Evolutionary conservation across 306 rosid genomes (phyloP).

Genomic region (Acmispon strigosus): DNA sequence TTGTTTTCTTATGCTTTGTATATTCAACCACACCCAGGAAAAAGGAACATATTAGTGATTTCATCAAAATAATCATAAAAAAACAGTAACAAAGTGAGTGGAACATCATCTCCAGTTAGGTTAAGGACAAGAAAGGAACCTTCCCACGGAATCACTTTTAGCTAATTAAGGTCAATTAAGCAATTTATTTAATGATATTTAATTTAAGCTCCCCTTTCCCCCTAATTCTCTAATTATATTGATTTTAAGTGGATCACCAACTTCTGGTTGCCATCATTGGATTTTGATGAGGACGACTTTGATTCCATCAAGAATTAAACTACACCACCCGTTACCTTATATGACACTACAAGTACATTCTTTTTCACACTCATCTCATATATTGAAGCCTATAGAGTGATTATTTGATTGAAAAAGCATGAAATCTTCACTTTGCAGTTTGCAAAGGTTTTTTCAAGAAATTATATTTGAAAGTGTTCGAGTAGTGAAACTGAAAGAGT

Average conservation of each 20-base stretch:
- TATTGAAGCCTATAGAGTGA: too few species aligned
- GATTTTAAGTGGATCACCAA: slow-evolving; percentile 23
- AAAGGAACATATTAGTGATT: background rate
- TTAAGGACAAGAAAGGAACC: background rate
- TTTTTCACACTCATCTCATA: too few species aligned
- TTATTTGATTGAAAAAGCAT: too few species aligned
- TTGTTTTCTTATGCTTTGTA: background rate
- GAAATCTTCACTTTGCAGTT: too few species aligned
- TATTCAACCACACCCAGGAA: background rate
- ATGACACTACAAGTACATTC: too few species aligned
- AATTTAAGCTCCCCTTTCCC: background rate
- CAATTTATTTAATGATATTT: slow-evolving; percentile 25
- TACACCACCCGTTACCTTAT: background rate
- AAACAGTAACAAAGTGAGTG: slow-evolving; percentile 7
- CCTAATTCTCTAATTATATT: slow-evolving; percentile 17
- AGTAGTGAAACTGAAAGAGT: too few species aligned
- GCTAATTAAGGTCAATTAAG: background rate
- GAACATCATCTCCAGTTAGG: slow-evolving; percentile 18
- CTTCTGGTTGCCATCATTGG: slow-evolving; percentile 11
- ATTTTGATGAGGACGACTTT: background rate
- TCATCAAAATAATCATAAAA: background rate
- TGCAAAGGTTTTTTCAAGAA: too few species aligned
- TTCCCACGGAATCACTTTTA: background rate
- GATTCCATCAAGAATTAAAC: slow-evolving; percentile 8
- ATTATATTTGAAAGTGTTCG: too few species aligned